Conservation (phyloP, 306 rosid species). For the Malus orientalis region DNA sequence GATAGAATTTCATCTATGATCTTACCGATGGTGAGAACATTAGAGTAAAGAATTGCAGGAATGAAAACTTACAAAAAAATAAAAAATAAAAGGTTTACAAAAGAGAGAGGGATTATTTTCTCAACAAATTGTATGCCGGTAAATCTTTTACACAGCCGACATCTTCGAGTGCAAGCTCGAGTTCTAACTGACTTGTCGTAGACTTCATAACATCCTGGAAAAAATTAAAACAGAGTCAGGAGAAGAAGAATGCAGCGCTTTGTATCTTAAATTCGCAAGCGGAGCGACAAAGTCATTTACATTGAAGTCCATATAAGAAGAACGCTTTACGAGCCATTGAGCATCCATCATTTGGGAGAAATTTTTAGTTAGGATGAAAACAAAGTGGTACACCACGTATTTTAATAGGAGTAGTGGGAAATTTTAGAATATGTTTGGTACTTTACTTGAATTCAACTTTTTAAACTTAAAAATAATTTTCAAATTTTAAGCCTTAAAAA, state of each 20-base stretch:
- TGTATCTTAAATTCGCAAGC: not conserved
- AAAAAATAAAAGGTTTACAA: no score
- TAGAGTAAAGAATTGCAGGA: not conserved
- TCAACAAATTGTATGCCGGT: slow-evolving; percentile 75
- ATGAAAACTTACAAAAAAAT: no score
- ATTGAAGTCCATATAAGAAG: slow-evolving; percentile 88
- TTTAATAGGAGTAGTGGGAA: no score
- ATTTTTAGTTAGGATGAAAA: no score
- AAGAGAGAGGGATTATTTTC: slow-evolving; percentile 18
- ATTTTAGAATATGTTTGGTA: no score
- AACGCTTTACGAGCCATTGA: slow-evolving; percentile 88
- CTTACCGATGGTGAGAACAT: not conserved
- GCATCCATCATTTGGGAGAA: slow-evolving; percentile 39
- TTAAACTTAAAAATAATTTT: no score
- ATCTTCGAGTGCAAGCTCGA: slow-evolving; percentile 91
- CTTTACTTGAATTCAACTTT: no score
- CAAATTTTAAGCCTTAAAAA: no score
- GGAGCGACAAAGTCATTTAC: slow-evolving; percentile 28
- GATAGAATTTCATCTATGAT: not conserved
- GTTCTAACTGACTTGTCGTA: slow-evolving; percentile 74
- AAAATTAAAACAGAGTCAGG: not conserved
- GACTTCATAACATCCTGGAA: slow-evolving; percentile 78
- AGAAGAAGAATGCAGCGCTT: not conserved
- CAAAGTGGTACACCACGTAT: no score
- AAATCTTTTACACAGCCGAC: slow-evolving; percentile 57